Percentiles rank a stretch among this genome's conserved stretches.
Evolutionary conservation across 2,329 filamentous ascomycete genomes (phyloP).

Genomic region (Cladobotryum mycophilum): DNA sequence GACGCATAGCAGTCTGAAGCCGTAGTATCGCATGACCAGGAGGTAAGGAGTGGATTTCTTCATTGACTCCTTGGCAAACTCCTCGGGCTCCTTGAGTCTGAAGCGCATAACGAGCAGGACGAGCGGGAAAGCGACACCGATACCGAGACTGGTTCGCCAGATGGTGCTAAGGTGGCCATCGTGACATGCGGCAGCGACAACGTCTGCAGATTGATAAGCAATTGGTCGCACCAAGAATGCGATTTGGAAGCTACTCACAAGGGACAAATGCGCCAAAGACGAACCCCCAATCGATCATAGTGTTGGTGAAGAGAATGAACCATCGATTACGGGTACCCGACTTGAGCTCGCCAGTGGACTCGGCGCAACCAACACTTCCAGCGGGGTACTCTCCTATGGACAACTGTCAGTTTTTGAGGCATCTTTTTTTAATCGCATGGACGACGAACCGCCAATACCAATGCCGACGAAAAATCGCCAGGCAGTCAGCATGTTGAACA

Average conservation of each 20-base stretch:
- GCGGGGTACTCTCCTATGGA: slow-evolving; percentile 64
- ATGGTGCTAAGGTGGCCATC: slow-evolving; percentile 63
- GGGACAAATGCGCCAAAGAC: slow-evolving; percentile 75
- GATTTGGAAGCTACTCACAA: slow-evolving; percentile 24
- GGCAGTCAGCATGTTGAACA: slow-evolving; percentile 70
- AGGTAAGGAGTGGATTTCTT: slow-evolving; percentile 50
- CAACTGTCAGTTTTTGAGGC: not conserved
- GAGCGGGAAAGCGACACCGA: slow-evolving; percentile 72
- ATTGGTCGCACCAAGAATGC: not conserved
- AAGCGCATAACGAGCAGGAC: slow-evolving; percentile 64
- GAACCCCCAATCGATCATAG: slow-evolving; percentile 79
- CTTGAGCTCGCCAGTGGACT: slow-evolving; percentile 78
- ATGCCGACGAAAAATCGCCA: slow-evolving; percentile 79
- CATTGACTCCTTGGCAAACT: slow-evolving; percentile 68
- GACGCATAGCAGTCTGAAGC: slow-evolving; percentile 63
- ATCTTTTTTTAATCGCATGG: not conserved
- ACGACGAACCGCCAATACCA: slow-evolving; percentile 62
- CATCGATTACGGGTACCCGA: slow-evolving; percentile 76
- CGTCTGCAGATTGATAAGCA: slow-evolving; percentile 22
- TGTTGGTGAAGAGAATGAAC: slow-evolving; percentile 88
- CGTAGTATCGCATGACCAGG: slow-evolving; percentile 60
- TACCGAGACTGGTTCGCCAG: slow-evolving; percentile 75
- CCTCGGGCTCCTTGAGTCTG: slow-evolving; percentile 71
- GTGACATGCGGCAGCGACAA: slow-evolving; percentile 50
- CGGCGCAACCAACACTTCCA: slow-evolving; percentile 76